Percentiles rank a stretch among this genome's conserved stretches.
These are phyloP conservation scores for Emydomyces testavorans DNA, from an alignment of 2,329 filamentous ascomycete genomes.

Conservation along the genomic window DNA sequence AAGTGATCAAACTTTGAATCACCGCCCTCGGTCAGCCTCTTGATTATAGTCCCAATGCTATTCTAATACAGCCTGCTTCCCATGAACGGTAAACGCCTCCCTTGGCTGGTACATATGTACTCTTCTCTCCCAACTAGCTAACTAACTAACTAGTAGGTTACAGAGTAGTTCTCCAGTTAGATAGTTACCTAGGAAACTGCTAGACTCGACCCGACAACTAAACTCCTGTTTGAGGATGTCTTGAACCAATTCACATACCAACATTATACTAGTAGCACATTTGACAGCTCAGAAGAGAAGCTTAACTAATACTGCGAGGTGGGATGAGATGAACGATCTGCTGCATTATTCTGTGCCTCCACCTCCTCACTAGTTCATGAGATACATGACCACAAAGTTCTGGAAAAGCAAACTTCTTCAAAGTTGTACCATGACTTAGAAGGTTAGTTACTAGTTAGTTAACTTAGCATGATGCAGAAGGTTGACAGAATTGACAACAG, in stretches of 20 bases:
- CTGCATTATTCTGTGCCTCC: background rate
- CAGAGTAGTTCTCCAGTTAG: too few species aligned
- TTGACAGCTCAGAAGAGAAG: background rate
- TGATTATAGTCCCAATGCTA: background rate
- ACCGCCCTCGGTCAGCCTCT: too few species aligned
- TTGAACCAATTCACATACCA: conserved; percentile 1
- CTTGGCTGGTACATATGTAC: too few species aligned
- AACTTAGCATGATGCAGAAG: too few species aligned
- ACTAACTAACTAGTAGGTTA: too few species aligned
- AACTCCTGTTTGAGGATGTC: conserved; percentile 11
- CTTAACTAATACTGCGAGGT: background rate
- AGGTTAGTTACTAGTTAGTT: background rate
- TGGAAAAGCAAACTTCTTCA: too few species aligned
- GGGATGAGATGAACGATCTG: background rate
- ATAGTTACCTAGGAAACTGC: background rate
- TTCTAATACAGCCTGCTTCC: background rate
- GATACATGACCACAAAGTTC: too few species aligned
- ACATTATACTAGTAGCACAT: background rate
- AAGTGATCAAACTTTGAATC: background rate
- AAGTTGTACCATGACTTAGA: background rate
- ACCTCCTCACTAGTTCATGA: background rate
- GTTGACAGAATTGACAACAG: conserved; percentile 7
- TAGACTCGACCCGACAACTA: background rate
- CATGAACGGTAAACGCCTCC: conserved; percentile 2
- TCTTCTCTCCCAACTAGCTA: too few species aligned